Base-by-base conservation (phyloP, 257 asterid species). In the Ocimum tenuiflorum region DNA sequence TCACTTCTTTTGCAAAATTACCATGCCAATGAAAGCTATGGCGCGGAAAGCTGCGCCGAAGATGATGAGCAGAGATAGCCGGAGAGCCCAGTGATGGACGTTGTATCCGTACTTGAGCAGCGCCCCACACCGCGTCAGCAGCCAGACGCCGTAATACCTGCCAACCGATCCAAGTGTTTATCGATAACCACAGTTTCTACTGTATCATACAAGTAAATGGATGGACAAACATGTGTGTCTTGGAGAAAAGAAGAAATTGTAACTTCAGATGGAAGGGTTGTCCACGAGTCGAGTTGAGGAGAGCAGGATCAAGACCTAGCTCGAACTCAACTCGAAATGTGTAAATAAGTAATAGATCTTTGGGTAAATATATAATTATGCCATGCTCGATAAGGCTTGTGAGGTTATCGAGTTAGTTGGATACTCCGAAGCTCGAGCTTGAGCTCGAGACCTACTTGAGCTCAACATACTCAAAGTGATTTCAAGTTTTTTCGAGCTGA, bases 121-220 rank as follows among this genome's bases (percentile, higher is more conserved):
- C 1, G 88, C 80, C 9, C 89, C 96, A 51, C 98, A 92, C 1
- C 98, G 85, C 1, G 98, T 92, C 63, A 92, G 84, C 46, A 92
- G 86, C 97, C 96, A 91, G 65, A 88, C 97, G 0, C 97, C 97
- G 41, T 81, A 85, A 53, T 84, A 88, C 84, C 97, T 91, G 84
- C 50, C 58, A 67, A 54, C 49, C 19, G 42, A 65, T 31, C 24
- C 60, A 18, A n/a, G n/a, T n/a, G n/a, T n/a, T 50, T 47, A 46
- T 45, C 55, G 27, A 13, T 63, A 9, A 62, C 12, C 18, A 6
- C 6, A 3, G 36, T 54, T 13, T 6, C 47, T 41, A 10, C 45
- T 39, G 45, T 14, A 11, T 29, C 13, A 15, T 7, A 15, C 43
- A 9, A 27, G 7, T 8, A 33, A 14, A 22, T 10, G 22, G 33